phyloP scores from a whole-genome alignment of 202 grass and related monocot species.

The Brachypodium distachyon region DNA sequence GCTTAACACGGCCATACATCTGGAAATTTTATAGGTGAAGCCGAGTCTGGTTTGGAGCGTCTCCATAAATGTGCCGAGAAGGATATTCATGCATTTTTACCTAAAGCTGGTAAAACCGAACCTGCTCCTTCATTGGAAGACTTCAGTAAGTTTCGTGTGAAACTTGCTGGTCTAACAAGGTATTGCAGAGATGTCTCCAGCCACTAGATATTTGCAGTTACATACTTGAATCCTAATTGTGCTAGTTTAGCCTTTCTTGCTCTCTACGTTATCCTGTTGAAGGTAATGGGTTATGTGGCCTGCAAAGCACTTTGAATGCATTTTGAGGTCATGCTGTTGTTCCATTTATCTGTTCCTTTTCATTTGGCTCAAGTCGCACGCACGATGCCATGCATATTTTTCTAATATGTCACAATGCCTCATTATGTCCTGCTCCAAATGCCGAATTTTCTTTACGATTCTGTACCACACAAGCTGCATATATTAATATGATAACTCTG shows the following conservation, averaged over 20 bases:
- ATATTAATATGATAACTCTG: not conserved
- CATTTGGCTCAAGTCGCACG: not conserved
- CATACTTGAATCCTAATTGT: not conserved
- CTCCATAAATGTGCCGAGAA: slow-evolving; percentile 96
- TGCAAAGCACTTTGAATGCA: not conserved
- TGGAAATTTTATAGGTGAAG: slow-evolving; percentile 54
- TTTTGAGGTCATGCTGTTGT: not conserved
- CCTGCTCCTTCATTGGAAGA: slow-evolving; percentile 15
- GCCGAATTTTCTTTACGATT: not conserved
- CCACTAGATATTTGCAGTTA: not conserved
- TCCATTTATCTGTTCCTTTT: not conserved
- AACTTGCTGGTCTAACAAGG: slow-evolving; percentile 80
- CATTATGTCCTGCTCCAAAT: not conserved
- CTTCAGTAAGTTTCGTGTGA: slow-evolving; percentile 59
- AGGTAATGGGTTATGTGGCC: not conserved
- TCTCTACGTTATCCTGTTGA: not conserved
- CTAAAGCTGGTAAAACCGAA: slow-evolving; percentile 12
- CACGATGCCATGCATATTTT: not conserved
- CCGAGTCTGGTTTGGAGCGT: slow-evolving; percentile 86
- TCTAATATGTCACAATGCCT: not conserved
- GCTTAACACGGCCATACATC: not conserved
- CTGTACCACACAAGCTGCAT: not conserved
- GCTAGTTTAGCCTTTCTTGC: not conserved
- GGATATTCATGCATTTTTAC: slow-evolving; percentile 52
- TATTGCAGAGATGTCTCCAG: not conserved